Base-by-base conservation (phyloP, 352 stramenopile species). In the Globisporangium camurandrum region DNA sequence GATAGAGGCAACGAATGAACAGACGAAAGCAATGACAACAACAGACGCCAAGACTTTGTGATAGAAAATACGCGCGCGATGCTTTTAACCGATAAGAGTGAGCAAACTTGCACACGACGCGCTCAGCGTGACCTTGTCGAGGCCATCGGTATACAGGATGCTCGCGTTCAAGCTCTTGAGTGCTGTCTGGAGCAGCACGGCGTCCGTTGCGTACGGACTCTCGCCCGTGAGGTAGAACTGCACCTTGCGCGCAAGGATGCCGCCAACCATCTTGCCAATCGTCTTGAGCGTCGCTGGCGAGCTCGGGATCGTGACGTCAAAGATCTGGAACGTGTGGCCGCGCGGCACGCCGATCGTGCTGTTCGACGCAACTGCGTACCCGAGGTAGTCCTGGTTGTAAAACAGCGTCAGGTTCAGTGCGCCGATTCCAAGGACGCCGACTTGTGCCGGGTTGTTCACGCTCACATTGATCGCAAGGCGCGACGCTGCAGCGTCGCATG, bases 331-430 rank as follows among this genome's bases (percentile, higher is more conserved):
- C 31, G 48, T 71, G 22, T 64, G 34, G 7, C 77, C 75, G 49
- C 77, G 70, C n/a, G 72, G 72, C 19, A 84, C 43, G 36, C 69
- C 69, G 30, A 73, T 43, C 39, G 68, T 47, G 14, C 68, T 58
- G 30, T 71, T 57, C 11, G 54, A 45, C 39, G 75, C 81, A 31
- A 81, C 41, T 2, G 71, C 71, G 54, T 86, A 81, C 19, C 77
- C 77, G 38, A 89, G 54, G 58, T 84, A 89, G 24, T 67, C 62
- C 36, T 81, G 47, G 12, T 59, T 49, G 56, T 76, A 84, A 64
- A 85, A 84, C 20, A 89, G 52, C 17, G 62, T 84, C 56, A 89
- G 56, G 57, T 87, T 89, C 41, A 89, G 69, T 37, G 62, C 55
- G 31, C 73, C 78, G 26, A 89, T 72, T 53, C 75, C 43, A 28